Evolutionary conservation across 2,329 filamentous ascomycete genomes (phyloP), one percentile per base, ranked within the genome.

Genomic region (Sporothrix luriei): DNA sequence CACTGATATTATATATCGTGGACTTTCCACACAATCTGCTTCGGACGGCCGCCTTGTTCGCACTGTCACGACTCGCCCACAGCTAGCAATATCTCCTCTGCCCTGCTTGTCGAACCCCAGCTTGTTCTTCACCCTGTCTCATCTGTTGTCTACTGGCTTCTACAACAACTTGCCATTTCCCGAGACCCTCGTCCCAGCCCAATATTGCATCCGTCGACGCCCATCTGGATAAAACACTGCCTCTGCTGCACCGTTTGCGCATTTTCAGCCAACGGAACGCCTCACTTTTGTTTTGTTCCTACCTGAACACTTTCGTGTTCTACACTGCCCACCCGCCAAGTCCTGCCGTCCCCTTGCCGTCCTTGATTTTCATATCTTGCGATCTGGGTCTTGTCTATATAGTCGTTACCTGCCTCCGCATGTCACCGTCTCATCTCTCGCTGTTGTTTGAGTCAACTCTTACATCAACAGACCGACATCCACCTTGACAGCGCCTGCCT

Each of bases 381-480:
- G 24, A 49, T 68, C 54, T 49, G 52, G 43, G 24, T 46, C 10
- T 48, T 55, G 52, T 49, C 66, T 68, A 68, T 68, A 68, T 68
- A 68, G 54, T 16, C 66, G 38, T 48, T n/a, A 24, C 16, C 66
- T 59, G 40, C 54, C 54, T 38, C 66, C 38, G 38, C 65, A 48
- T 68, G 66, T 46, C 54, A 38, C 24, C 66, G 16, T 21, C 66
- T 61, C 19, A 14, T 49, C 51, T 21, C 9, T 33, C 54, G 48
- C 49, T 46, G 51, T 46, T 68, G 66, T 29, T 55, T 26, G 33
- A 33, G 61, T 21, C 40, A 64, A 21, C 62, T 49, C 24, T 65
- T 21, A 21, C 6, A 21, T 51, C 61, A 64, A 64, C 61, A 49
- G 61, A 49, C 21, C 43, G 61, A 52, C 48, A 19, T 11, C 38